A percentile compares a stretch with the other conserved stretches of the same genome.
phyloP scores from a whole-genome alignment of 2,329 filamentous ascomycete genomes.

The Phyllosticta paracitricarpa region DNA sequence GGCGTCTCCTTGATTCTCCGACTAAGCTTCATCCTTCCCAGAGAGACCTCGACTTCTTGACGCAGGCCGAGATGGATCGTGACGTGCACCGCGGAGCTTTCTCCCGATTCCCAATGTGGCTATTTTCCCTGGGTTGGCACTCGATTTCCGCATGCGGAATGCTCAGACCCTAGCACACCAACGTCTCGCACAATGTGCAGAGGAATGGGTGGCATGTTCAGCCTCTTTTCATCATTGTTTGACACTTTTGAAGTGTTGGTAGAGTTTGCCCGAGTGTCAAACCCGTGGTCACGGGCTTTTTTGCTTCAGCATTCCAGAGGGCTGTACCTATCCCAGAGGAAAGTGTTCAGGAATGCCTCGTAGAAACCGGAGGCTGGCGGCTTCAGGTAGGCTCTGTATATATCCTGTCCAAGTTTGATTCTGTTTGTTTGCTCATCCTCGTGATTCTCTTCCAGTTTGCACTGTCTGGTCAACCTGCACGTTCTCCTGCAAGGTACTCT shows the following conservation, averaged over 20 bases:
- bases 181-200: conserved; percentile 6
- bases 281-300: conserved; percentile 14
- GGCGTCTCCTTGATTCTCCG: conserved; percentile 1
- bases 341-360: conserved; percentile 21
- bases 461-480: conserved; percentile 17
- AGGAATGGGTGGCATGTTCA: conserved; percentile 6
- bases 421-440: conserved; percentile 23
- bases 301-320: conserved; percentile 24
- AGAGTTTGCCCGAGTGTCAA: conserved; percentile 17
- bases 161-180: conserved; percentile 2
- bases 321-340: conserved; percentile 23
- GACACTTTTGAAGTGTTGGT: conserved; percentile 16
- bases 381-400: conserved; percentile 23
- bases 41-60: neutral
- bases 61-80: neutral
- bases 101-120: conserved; percentile 1
- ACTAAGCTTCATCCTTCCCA: neutral
- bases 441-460: conserved; percentile 18
- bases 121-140: neutral
- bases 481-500: conserved; percentile 13
- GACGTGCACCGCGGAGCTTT: neutral
- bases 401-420: conserved; percentile 26
- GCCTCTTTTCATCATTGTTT: conserved; percentile 11
- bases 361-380: conserved; percentile 24
- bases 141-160: conserved; percentile 9